These are phyloP conservation scores for Botrytis deweyae DNA, from an alignment of 2,329 filamentous ascomycete species.

Conservation along the genomic window DNA sequence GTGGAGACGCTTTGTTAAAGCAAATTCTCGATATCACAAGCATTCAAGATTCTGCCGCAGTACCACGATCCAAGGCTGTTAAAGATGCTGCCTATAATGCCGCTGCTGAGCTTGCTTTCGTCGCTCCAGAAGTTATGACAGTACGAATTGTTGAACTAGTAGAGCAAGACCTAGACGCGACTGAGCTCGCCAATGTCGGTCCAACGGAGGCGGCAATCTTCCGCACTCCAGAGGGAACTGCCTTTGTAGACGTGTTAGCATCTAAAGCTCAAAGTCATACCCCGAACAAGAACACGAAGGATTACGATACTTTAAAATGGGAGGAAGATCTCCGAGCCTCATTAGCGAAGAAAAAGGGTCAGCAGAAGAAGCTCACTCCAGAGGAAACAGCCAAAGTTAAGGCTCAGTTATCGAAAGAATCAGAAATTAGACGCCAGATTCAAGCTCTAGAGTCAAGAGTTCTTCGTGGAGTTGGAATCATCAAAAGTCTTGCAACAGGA, in stretches of 20 bases:
- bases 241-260: slow-evolving; percentile 86
- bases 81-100: slow-evolving; percentile 77
- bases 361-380: slow-evolving; percentile 83
- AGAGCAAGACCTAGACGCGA: slow-evolving; percentile 67
- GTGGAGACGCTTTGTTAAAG: slow-evolving; percentile 63
- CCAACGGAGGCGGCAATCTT: slow-evolving; percentile 91
- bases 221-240: slow-evolving; percentile 81
- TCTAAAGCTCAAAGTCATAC: slow-evolving; percentile 70
- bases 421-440: slow-evolving; percentile 73
- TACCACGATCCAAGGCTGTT: slow-evolving; percentile 45
- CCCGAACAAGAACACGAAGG: slow-evolving; percentile 86
- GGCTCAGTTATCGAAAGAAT: slow-evolving; percentile 84
- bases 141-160: slow-evolving; percentile 74
- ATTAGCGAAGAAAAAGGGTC: slow-evolving; percentile 88
- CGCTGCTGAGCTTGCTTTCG: slow-evolving; percentile 88
- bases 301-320: slow-evolving; percentile 96
- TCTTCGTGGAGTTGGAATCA: slow-evolving; percentile 80
- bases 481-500: slow-evolving; percentile 76
- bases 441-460: slow-evolving; percentile 67
- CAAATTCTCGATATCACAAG: slow-evolving; percentile 59
- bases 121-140: slow-evolving; percentile 80
- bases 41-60: slow-evolving; percentile 46
- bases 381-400: slow-evolving; percentile 91
- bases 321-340: slow-evolving; percentile 87
- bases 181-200: slow-evolving; percentile 69